Evolutionary conservation across 148 eudicot genomes (phyloP).

Genomic region (Chenopodium album): DNA sequence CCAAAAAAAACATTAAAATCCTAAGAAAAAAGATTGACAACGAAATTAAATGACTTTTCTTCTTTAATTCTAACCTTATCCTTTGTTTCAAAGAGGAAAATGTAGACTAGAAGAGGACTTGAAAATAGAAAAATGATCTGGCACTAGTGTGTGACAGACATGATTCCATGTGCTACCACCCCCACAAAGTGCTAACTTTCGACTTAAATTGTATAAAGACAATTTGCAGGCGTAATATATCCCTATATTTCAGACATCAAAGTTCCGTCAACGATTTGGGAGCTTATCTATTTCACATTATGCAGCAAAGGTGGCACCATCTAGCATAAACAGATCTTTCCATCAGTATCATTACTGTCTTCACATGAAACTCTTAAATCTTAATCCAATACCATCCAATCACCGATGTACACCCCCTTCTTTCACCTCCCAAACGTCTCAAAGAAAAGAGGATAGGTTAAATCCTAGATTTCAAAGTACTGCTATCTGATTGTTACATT

Average conservation of each 20-base stretch:
- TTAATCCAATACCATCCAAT: background rate
- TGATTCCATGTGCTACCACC: slow-evolving; percentile 38
- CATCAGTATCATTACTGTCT: slow-evolving; percentile 1
- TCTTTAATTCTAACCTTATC: background rate
- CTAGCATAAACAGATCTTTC: slow-evolving; percentile 12
- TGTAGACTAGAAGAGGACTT: background rate
- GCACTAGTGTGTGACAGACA: slow-evolving; percentile 23
- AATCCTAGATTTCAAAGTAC: background rate
- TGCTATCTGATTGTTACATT: slow-evolving; percentile 6
- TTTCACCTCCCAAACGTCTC: background rate
- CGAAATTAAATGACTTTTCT: background rate
- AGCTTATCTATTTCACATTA: slow-evolving; percentile 30
- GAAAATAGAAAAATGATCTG: slow-evolving; percentile 14
- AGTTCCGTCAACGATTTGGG: slow-evolving; percentile 1
- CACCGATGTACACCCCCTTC: background rate
- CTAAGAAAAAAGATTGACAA: background rate
- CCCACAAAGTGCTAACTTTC: slow-evolving; percentile 20
- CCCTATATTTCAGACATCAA: background rate
- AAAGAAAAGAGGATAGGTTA: background rate
- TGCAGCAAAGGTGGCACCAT: slow-evolving; percentile 19
- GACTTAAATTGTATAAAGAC: background rate
- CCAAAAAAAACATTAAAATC: background rate
- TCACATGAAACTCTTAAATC: slow-evolving; percentile 20
- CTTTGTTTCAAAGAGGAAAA: background rate
- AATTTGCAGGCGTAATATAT: background rate